These are phyloP conservation scores for Chlamydomonas sphaeroides DNA, from an alignment of 139 green algal species.

Conservation along the genomic window DNA sequence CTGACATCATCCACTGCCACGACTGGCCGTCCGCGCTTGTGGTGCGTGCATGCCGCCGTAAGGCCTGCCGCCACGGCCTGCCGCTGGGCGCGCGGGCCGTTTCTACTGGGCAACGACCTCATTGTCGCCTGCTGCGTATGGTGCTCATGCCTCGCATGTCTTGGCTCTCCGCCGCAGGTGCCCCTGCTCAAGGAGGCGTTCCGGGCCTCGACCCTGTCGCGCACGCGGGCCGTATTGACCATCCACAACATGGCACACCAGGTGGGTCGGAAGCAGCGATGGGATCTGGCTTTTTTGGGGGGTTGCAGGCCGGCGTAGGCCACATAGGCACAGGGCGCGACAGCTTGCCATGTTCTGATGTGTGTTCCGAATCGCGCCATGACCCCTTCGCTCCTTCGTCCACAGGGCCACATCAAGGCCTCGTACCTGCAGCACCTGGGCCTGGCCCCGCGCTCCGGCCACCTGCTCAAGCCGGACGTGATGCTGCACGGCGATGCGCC, in stretches of 20 bases:
- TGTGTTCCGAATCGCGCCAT: too few relatives aligned
- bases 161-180: slow-evolving; percentile 56
- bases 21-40: slow-evolving; percentile 89
- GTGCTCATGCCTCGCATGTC: too few relatives aligned
- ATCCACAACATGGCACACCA: slow-evolving; percentile 94
- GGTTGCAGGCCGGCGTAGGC: too few relatives aligned
- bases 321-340: too few relatives aligned
- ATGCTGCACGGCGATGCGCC: slow-evolving; percentile 20
- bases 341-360: too few relatives aligned
- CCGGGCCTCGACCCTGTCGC: slow-evolving; percentile 45
- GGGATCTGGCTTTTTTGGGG: too few relatives aligned
- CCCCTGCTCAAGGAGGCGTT: slow-evolving; percentile 88
- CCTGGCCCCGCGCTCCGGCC: background rate
- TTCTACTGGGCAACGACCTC: too few relatives aligned
- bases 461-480: slow-evolving; percentile 4
- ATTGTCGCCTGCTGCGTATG: too few relatives aligned
- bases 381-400: background rate
- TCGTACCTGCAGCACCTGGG: slow-evolving; percentile 37
- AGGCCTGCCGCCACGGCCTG: too few relatives aligned
- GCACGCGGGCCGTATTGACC: slow-evolving; percentile 74
- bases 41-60: slow-evolving; percentile 30
- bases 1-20: slow-evolving; percentile 80
- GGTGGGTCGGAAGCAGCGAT: slow-evolving; percentile 29
- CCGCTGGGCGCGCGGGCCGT: too few relatives aligned
- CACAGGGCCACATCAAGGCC: slow-evolving; percentile 14